Evolutionary conservation across 495 filamentous ascomycete species (phyloP).

Genomic region (Thozetella sp.): DNA sequence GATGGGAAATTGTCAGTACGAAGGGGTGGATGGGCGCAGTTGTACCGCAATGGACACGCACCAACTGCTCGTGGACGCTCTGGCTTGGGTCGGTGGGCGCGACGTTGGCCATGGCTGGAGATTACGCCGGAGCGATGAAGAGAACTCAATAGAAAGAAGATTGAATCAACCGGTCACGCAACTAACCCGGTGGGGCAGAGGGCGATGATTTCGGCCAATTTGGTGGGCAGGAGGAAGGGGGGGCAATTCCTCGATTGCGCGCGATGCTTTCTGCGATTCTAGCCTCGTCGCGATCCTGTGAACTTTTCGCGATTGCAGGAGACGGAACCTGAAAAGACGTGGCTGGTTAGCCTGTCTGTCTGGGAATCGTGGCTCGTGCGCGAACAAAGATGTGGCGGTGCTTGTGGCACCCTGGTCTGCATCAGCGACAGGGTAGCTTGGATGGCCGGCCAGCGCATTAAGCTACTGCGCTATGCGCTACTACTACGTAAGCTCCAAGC

Average conservation of each 20-base stretch:
- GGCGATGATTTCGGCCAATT: background rate
- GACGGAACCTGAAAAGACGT: background rate
- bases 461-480: no score
- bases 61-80: conserved; percentile 34
- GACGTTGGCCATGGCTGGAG: background rate
- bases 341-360: background rate
- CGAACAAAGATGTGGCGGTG: background rate
- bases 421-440: no score
- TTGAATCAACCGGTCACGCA: background rate
- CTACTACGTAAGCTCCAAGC: no score
- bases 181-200: background rate
- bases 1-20: conserved; percentile 6
- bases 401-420: no score
- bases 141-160: conserved; percentile 7
- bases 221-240: background rate
- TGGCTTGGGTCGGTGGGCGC: conserved; percentile 31
- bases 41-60: conserved; percentile 11
- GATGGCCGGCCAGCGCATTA: no score
- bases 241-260: background rate
- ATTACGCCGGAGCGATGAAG: background rate
- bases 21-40: background rate
- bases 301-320: conserved; percentile 3
- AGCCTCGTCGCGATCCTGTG: background rate
- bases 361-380: background rate
- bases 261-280: background rate